Conservation (phyloP, 768 basidiomycete species). For the Phylloporus sp. region DNA sequence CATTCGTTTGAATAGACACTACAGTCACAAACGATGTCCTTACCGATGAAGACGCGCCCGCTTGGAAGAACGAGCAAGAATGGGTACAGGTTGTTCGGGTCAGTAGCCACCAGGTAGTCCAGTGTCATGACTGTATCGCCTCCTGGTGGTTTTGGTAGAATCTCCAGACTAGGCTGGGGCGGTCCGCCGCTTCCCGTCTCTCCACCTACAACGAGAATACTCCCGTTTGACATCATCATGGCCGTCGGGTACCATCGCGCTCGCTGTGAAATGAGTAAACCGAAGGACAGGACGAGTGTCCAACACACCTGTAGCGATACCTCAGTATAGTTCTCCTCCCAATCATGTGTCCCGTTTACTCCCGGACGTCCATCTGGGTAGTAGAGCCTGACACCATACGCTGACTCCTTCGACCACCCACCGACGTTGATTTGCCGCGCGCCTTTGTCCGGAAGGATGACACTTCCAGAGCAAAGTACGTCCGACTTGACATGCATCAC, state of each 20-base stretch:
- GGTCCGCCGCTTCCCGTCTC: conserved; percentile 65
- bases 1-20: neutral
- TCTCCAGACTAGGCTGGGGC: conserved; percentile 66
- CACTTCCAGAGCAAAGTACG: conserved; percentile 73
- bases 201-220: no score
- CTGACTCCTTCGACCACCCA: conserved; percentile 64
- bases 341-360: conserved; percentile 71
- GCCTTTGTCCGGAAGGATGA: conserved; percentile 72
- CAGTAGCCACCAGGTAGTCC: conserved; percentile 65
- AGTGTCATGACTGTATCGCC: conserved; percentile 60
- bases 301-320: conserved; percentile 56
- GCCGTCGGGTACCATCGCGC: conserved; percentile 74
- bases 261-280: conserved; percentile 31
- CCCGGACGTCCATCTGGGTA: conserved; percentile 66
- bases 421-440: conserved; percentile 34
- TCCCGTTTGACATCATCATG: conserved; percentile 68
- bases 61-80: conserved; percentile 71
- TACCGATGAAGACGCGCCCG: conserved; percentile 66
- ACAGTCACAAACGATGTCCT: conserved; percentile 15
- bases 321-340: no score
- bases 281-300: no score
- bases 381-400: conserved; percentile 69
- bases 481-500: conserved; percentile 73
- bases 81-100: conserved; percentile 80
- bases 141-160: conserved; percentile 63